Evolutionary conservation across 2,329 filamentous ascomycete species (phyloP), one percentile per base, ranked within the genome.

Genomic region (Xylaria sp.): DNA sequence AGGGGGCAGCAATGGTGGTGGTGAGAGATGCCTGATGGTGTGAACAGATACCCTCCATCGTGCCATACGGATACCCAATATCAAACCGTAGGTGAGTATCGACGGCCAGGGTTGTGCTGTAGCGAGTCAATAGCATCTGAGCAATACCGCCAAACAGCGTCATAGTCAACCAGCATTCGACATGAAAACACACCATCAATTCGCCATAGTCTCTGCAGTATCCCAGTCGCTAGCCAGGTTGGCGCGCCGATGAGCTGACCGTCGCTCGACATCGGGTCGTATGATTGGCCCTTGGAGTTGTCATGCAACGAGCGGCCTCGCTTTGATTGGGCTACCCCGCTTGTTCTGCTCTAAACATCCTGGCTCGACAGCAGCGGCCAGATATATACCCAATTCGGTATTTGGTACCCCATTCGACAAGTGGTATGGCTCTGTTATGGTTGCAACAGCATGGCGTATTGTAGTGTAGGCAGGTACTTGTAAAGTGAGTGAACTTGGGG

Each of bases 321-420:
- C 60, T 68, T 17, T 60, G 55, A 74, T 72, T 72, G 71, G 70
- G 15, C 52, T 72, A 74, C 72, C 73, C 72, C 73, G 73, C 73
- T 73, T 70, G 69, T 63, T 68, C 33, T 64, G 53, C 57, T 45
- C 49, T 60, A 64, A 11, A 53, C 57, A 64, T 67, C 67, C 68
- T 61, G 67, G 69, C 40, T n/a, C n/a, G 15, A 47, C 43, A 51
- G 8, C 40, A 46, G 51, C 31, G 23, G 38, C 33, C 31, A 37
- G n/a, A n/a, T n/a, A 31, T n/a, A 56, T 45, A 17, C 54, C 61
- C 31, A 49, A 57, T 61, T 52, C 40, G 9, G 43, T n/a, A 50
- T 31, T 37, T 50, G 35, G 47, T 46, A 40, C 55, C 61, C 50
- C 50, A 63, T 63, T 58, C 43, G 60, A 45, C 57, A 21, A 55